A percentile compares a stretch with the other conserved stretches of the same genome.
These are phyloP conservation scores for Panaeolus papilionaceus DNA, from an alignment of 768 basidiomycete species.

Conservation along the genomic window DNA sequence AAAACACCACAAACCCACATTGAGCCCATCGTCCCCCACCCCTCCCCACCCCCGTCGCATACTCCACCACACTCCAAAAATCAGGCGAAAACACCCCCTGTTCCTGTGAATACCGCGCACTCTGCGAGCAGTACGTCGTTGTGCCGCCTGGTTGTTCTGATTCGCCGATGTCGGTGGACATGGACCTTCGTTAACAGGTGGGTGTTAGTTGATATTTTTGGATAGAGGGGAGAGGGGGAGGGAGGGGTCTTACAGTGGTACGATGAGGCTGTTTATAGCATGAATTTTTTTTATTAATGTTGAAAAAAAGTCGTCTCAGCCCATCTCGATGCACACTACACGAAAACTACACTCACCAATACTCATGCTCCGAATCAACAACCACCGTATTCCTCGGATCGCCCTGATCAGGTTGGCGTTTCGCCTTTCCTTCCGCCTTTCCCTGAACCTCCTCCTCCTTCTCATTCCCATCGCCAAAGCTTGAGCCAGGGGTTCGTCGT, in stretches of 20 bases:
- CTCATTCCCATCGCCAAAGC: not conserved
- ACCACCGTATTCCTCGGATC: slow-evolving; percentile 54
- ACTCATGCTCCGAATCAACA: slow-evolving; percentile 46
- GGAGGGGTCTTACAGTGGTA: slow-evolving; percentile 43
- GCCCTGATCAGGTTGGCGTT: not conserved
- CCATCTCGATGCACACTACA: no score
- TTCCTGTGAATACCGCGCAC: slow-evolving; percentile 41
- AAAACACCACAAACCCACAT: slow-evolving; percentile 31
- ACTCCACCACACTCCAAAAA: slow-evolving; percentile 59
- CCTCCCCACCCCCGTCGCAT: slow-evolving; percentile 47
- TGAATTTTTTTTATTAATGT: not conserved
- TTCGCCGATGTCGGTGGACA: slow-evolving; percentile 61
- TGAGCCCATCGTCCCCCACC: slow-evolving; percentile 52
- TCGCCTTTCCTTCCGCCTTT: not conserved
- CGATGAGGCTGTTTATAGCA: slow-evolving; percentile 42
- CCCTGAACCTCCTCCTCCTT: not conserved
- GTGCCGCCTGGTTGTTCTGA: slow-evolving; percentile 62
- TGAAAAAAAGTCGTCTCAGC: not conserved
- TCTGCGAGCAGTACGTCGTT: slow-evolving; percentile 58
- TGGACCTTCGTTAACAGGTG: slow-evolving; percentile 35
- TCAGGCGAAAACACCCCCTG: slow-evolving; percentile 53
- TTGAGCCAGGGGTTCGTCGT: not conserved
- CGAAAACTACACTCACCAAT: slow-evolving; percentile 42
- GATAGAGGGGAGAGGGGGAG: no score
- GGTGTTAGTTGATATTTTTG: slow-evolving; percentile 13